Conservation (phyloP, 2,329 filamentous ascomycete genomes). For the Bipolaris zeicola region DNA sequence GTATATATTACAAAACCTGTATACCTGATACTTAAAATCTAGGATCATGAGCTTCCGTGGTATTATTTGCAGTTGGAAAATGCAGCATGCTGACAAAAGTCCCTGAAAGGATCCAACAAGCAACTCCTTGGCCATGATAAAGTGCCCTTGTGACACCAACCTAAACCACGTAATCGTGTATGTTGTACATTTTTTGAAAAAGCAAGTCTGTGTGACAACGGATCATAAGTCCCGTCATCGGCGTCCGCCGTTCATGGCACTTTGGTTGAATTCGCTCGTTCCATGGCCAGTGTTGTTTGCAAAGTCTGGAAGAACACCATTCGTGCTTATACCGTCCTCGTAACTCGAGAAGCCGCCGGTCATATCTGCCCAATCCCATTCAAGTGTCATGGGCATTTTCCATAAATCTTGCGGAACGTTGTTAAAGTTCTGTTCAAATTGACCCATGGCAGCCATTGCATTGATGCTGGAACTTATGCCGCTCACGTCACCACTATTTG, state of each 20-base stretch:
- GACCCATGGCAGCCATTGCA: slow-evolving; percentile 42
- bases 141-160: neutral
- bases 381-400: slow-evolving; percentile 93
- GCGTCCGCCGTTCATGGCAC: slow-evolving; percentile 40
- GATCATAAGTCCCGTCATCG: slow-evolving; percentile 2
- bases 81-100: neutral
- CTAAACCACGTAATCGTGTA: neutral
- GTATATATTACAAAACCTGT: slow-evolving; percentile 1
- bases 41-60: neutral
- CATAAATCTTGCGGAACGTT: slow-evolving; percentile 86
- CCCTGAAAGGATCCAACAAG: neutral
- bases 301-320: slow-evolving; percentile 45
- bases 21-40: neutral
- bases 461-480: slow-evolving; percentile 34
- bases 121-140: neutral
- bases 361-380: slow-evolving; percentile 78
- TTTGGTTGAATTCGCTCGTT: slow-evolving; percentile 44
- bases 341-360: slow-evolving; percentile 43
- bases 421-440: slow-evolving; percentile 78
- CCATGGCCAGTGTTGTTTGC: slow-evolving; percentile 33
- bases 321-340: slow-evolving; percentile 48
- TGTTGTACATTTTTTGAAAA: slow-evolving; percentile 4
- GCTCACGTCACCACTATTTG: slow-evolving; percentile 27
- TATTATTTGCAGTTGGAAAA: neutral
- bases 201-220: neutral